These are phyloP conservation scores for Sambucus nigra DNA, from an alignment of 129 eudicot species.

Conservation along the genomic window DNA sequence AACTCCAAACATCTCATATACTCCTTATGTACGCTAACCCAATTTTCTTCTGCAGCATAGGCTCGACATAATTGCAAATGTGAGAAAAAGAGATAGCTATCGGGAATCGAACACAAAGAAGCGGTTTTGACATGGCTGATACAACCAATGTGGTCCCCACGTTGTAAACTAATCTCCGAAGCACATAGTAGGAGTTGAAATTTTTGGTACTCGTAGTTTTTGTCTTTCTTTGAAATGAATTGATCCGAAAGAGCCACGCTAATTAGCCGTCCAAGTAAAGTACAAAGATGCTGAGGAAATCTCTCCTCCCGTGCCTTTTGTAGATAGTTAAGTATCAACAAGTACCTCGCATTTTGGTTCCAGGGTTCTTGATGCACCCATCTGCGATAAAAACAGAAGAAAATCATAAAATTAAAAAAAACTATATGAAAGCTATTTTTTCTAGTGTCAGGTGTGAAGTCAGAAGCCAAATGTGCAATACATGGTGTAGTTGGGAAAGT, in stretches of 20 bases:
- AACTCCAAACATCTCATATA: conserved; percentile 54
- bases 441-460: too few relatives aligned
- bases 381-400: conserved; percentile 28
- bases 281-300: conserved; percentile 54
- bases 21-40: conserved; percentile 33
- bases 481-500: too few relatives aligned
- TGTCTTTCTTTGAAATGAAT: conserved; percentile 7
- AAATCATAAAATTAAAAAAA: neutral
- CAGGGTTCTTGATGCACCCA: conserved; percentile 84
- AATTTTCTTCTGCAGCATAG: conserved; percentile 49
- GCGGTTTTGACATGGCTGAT: conserved; percentile 50
- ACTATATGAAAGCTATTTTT: neutral
- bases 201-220: conserved; percentile 29
- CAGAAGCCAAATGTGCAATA: too few relatives aligned
- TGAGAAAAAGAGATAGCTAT: conserved; percentile 51
- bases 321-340: conserved; percentile 58
- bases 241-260: conserved; percentile 47
- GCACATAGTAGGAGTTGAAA: conserved; percentile 78
- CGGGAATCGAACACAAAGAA: conserved; percentile 35
- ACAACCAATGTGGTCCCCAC: conserved; percentile 42
- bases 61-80: conserved; percentile 76
- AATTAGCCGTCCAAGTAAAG: conserved; percentile 43
- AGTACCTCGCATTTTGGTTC: conserved; percentile 61
- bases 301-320: conserved; percentile 76
- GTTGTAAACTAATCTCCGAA: conserved; percentile 65